Percentiles rank a stretch among this genome's conserved stretches.
phyloP scores from a whole-genome alignment of 2,329 filamentous ascomycete species.

The Cordyceps farinosa region DNA sequence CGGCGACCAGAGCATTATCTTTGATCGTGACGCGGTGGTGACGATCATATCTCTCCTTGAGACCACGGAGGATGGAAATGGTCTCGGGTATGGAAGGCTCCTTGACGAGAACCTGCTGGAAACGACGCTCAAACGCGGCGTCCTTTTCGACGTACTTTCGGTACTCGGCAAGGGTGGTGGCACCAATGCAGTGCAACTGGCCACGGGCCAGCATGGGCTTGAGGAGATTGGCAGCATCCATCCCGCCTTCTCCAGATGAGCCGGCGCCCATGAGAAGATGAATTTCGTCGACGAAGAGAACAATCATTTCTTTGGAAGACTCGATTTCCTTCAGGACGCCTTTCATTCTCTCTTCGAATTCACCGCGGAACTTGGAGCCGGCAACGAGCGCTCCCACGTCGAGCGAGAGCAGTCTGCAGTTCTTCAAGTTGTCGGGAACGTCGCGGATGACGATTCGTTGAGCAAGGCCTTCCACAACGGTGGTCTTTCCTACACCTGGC shows the following conservation, averaged over 20 bases:
- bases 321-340: slow-evolving; percentile 96
- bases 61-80: slow-evolving; percentile 93
- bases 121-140: slow-evolving; percentile 93
- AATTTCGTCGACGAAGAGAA: slow-evolving; percentile 98
- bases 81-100: slow-evolving; percentile 87
- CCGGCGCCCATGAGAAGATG: slow-evolving; percentile 98
- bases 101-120: slow-evolving; percentile 97
- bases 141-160: slow-evolving; percentile 99
- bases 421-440: slow-evolving; percentile 90
- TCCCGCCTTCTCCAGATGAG: slow-evolving; percentile 89
- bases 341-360: slow-evolving; percentile 99
- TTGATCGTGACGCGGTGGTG: slow-evolving; percentile 97
- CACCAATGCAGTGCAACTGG: slow-evolving; percentile 95
- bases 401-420: slow-evolving; percentile 89
- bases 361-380: slow-evolving; percentile 96
- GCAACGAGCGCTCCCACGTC: slow-evolving; percentile 94
- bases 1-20: slow-evolving; percentile 86
- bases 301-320: slow-evolving; percentile 91
- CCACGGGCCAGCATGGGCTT: slow-evolving; percentile 98
- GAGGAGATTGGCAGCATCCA: slow-evolving; percentile 96
- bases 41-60: slow-evolving; percentile 97
- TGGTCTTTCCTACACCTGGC: slow-evolving; percentile 97
- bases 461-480: slow-evolving; percentile 92
- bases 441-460: slow-evolving; percentile 95
- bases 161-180: slow-evolving; percentile 92